These are phyloP conservation scores for Fraxinus sp. DNA, from an alignment of 305 asterid genomes.

Conservation along the genomic window DNA sequence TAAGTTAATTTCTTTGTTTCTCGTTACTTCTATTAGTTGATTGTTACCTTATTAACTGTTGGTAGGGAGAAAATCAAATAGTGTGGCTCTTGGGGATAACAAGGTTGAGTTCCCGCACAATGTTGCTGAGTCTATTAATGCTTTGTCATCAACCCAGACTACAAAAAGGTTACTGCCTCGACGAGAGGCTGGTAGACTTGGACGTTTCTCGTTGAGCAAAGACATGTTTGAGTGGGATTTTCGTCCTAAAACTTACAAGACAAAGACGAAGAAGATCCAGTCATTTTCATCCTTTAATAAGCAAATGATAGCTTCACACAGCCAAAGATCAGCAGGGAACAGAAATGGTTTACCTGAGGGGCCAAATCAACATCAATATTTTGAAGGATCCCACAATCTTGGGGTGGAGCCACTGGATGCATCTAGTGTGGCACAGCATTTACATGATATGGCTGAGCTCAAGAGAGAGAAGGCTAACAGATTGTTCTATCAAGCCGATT, in stretches of 20 bases:
- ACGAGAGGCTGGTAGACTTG: conserved; percentile 36
- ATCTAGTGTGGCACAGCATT: conserved; percentile 58
- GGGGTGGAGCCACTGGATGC: conserved; percentile 54
- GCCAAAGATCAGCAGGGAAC: conserved; percentile 44
- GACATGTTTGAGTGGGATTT: conserved; percentile 63
- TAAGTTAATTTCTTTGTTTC: not conserved
- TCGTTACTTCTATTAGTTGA: conserved; percentile 6
- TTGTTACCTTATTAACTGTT: conserved; percentile 10
- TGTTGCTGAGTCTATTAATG: conserved; percentile 53
- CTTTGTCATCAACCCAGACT: conserved; percentile 56
- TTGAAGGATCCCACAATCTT: conserved; percentile 40
- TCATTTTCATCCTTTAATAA: conserved; percentile 39
- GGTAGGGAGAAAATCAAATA: conserved; percentile 74
- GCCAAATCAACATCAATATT: conserved; percentile 38
- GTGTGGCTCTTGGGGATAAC: conserved; percentile 54
- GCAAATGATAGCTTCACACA: conserved; percentile 36
- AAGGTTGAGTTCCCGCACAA: conserved; percentile 37
- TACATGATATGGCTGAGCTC: conserved; percentile 61
- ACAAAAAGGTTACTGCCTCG: conserved; percentile 57
- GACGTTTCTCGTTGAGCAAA: conserved; percentile 42
- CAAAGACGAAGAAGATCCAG: conserved; percentile 55
- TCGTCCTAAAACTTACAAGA: conserved; percentile 45
- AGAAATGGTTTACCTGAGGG: conserved; percentile 51
- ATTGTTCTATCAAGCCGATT: conserved; percentile 65
- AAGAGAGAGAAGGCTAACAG: conserved; percentile 80